Conservation (phyloP, 495 filamentous ascomycete species). For the Mytilinidion resinicola region DNA sequence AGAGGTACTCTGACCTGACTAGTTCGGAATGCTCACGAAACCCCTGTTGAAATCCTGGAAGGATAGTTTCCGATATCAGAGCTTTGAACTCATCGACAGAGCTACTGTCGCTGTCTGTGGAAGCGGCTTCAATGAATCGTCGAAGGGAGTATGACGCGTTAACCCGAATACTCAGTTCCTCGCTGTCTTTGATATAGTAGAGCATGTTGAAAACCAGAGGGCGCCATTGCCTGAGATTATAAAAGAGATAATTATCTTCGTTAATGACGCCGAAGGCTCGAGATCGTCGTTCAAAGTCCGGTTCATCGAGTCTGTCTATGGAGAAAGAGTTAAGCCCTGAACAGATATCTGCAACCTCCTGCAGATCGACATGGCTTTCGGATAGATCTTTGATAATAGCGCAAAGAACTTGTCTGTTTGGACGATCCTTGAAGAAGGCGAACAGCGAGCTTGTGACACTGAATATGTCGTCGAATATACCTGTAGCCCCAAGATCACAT, state of each 20-base stretch:
- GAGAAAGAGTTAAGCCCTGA: constrained; percentile 73
- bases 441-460: constrained; percentile 67
- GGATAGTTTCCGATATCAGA: constrained; percentile 55
- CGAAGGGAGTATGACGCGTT: constrained; percentile 77
- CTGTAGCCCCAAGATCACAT: constrained; percentile 49
- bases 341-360: constrained; percentile 65
- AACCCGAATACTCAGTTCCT: constrained; percentile 79
- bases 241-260: constrained; percentile 43
- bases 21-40: constrained; percentile 72
- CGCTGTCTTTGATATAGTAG: constrained; percentile 76
- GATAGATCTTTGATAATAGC: constrained; percentile 66
- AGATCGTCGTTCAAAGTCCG: constrained; percentile 77
- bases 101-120: constrained; percentile 28
- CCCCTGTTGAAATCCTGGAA: constrained; percentile 71
- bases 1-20: constrained; percentile 72
- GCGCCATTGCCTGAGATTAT: constrained; percentile 75
- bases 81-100: constrained; percentile 41
- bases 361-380: constrained; percentile 50
- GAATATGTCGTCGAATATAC: constrained; percentile 53
- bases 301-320: constrained; percentile 61
- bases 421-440: constrained; percentile 75
- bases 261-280: constrained; percentile 71
- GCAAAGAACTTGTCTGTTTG: constrained; percentile 63
- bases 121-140: constrained; percentile 64
- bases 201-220: constrained; percentile 89